These are phyloP conservation scores for Lactifluus pinguis DNA, from an alignment of 768 basidiomycete species.

Conservation along the genomic window DNA sequence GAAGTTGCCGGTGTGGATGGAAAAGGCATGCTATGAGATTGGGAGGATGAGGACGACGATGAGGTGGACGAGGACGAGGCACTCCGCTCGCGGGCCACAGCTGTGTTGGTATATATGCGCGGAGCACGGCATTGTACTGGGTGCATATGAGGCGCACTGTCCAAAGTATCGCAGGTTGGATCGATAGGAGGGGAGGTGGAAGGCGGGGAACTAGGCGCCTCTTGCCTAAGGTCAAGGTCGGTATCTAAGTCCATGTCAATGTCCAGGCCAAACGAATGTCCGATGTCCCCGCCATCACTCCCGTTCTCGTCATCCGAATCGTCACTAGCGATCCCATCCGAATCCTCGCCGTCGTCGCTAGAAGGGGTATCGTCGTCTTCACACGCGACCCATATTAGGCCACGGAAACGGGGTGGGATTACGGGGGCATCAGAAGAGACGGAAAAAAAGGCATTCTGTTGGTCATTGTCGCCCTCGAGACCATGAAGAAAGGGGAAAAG, in stretches of 20 bases:
- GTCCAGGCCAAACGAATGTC: conserved; percentile 25
- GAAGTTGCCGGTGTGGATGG: conserved; percentile 17
- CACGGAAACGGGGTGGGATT: conserved; percentile 38
- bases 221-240: conserved; percentile 20
- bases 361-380: conserved; percentile 47
- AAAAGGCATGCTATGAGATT: conserved; percentile 11
- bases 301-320: conserved; percentile 19
- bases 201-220: not conserved
- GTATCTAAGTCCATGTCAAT: conserved; percentile 27
- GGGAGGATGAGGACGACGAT: conserved; percentile 22
- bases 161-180: conserved; percentile 3
- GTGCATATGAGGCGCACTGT: conserved; percentile 41
- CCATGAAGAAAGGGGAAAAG: conserved; percentile 89
- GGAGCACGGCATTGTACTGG: conserved; percentile 25
- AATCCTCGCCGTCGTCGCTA: conserved; percentile 25
- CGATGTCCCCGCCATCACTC: conserved; percentile 19
- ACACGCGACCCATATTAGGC: conserved; percentile 74
- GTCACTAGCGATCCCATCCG: conserved; percentile 25
- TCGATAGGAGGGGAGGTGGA: conserved; percentile 11
- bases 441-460: conserved; percentile 77
- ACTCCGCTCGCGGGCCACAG: conserved; percentile 25
- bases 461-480: conserved; percentile 69
- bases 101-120: conserved; percentile 19
- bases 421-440: conserved; percentile 23
- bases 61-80: conserved; percentile 26